These are phyloP conservation scores for Domatiomyces globalis DNA, from an alignment of 2,329 filamentous ascomycete genomes.

Conservation along the genomic window DNA sequence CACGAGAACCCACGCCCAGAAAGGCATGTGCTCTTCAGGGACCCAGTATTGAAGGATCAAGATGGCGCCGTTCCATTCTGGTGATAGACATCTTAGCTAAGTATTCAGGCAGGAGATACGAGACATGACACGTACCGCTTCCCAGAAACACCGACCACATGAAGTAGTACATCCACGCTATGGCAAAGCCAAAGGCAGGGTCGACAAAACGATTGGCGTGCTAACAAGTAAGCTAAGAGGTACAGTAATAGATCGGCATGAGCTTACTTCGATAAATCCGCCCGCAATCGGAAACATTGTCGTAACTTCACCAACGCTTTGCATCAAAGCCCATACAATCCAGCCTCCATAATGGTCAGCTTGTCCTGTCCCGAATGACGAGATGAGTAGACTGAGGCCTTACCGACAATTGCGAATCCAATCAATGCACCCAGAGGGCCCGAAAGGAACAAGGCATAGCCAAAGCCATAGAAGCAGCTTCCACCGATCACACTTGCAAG, in stretches of 20 bases:
- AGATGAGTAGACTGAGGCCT: conserved; percentile 22
- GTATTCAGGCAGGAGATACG: conserved; percentile 56
- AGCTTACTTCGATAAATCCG: conserved; percentile 4
- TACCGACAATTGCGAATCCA: conserved; percentile 38
- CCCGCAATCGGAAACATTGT: conserved; percentile 3
- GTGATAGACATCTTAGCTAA: conserved; percentile 42
- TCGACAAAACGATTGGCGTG: conserved; percentile 30
- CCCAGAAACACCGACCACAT: conserved; percentile 25
- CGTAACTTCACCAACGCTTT: conserved; percentile 3
- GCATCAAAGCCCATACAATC: conserved; percentile 3
- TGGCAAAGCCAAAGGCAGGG: conserved; percentile 33
- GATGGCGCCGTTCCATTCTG: conserved; percentile 33
- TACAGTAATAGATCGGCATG: neutral
- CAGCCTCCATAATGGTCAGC: neutral
- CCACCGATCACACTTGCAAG: conserved; percentile 27
- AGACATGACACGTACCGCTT: conserved; percentile 41
- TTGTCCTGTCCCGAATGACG: neutral
- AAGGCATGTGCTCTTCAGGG: conserved; percentile 26
- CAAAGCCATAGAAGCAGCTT: conserved; percentile 26
- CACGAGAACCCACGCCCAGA: conserved; percentile 35
- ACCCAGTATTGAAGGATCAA: conserved; percentile 34
- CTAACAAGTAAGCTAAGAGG: conserved; percentile 3
- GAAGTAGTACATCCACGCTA: conserved; percentile 30
- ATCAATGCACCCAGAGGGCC: conserved; percentile 36
- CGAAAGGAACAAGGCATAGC: conserved; percentile 21